Percentiles rank a stretch among this genome's conserved stretches.
Conservation (phyloP, 331 rosid genomes). For the Arachis monticola region DNA sequence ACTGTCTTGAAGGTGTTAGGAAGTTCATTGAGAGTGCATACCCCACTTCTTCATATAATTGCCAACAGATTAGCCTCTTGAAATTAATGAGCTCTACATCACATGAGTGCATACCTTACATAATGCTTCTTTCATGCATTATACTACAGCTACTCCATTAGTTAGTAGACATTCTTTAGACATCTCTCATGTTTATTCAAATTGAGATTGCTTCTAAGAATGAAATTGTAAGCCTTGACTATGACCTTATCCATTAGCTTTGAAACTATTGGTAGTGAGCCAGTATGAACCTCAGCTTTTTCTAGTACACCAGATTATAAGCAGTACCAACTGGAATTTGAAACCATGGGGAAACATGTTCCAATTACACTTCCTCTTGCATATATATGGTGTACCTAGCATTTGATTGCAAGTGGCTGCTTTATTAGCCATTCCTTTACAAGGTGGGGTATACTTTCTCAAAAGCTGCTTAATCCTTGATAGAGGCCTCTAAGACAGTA, state of each 20-base stretch:
- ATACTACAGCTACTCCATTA: not conserved
- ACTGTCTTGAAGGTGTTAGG: slow-evolving; percentile 29
- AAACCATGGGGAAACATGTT: too few relatives aligned
- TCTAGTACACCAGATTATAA: too few relatives aligned
- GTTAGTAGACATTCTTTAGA: not conserved
- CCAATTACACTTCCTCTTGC: too few relatives aligned
- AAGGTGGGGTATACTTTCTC: not conserved
- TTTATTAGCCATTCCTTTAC: not conserved
- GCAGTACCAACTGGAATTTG: too few relatives aligned
- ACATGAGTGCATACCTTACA: not conserved
- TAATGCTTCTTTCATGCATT: not conserved
- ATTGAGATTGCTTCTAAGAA: not conserved
- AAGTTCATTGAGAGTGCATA: slow-evolving; percentile 12
- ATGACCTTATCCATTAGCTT: too few relatives aligned
- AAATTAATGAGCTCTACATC: not conserved
- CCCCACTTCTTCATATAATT: slow-evolving; percentile 19
- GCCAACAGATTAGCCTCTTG: slow-evolving; percentile 27
- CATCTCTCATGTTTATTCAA: not conserved
- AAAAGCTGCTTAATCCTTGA: not conserved
- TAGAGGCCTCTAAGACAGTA: not conserved
- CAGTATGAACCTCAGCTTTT: too few relatives aligned
- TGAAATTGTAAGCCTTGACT: not conserved
- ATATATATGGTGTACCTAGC: not conserved
- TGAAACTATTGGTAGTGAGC: too few relatives aligned
- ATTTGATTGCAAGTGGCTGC: slow-evolving; percentile 12